A percentile compares a stretch with the other conserved stretches of the same genome.
Evolutionary conservation across 2,329 filamentous ascomycete species (phyloP).

Genomic region (Trichophyton schoenleinii): DNA sequence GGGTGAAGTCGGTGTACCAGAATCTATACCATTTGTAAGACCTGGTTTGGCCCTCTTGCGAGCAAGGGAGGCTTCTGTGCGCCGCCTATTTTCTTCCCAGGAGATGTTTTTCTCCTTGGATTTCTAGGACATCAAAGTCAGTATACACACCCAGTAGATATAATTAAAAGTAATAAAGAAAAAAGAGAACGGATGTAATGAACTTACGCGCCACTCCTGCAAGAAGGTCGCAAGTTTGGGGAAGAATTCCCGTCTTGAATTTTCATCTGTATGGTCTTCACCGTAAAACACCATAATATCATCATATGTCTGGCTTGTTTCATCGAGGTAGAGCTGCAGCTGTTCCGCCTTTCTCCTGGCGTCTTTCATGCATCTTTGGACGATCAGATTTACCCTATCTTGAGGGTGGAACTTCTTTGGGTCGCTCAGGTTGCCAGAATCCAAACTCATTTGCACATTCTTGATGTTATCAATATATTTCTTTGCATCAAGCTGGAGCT

Average conservation of each 20-base stretch:
- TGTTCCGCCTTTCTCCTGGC: constrained; percentile 91
- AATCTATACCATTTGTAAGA: constrained; percentile 45
- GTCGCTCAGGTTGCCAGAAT: constrained; percentile 87
- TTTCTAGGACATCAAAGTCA: constrained; percentile 40
- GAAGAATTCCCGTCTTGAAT: constrained; percentile 90
- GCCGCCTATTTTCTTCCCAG: constrained; percentile 67
- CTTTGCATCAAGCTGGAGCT: constrained; percentile 73
- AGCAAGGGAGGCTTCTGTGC: constrained; percentile 86
- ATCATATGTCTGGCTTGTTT: constrained; percentile 82
- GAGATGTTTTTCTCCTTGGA: constrained; percentile 82
- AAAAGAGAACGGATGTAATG: neutral
- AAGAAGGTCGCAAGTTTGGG: constrained; percentile 83
- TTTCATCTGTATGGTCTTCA: constrained; percentile 84
- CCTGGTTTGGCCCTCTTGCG: constrained; percentile 58
- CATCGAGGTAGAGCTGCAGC: constrained; percentile 82
- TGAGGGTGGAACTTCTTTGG: constrained; percentile 97
- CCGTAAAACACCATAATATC: constrained; percentile 96
- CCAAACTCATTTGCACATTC: constrained; percentile 83
- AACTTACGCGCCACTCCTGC: constrained; percentile 68
- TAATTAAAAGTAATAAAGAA: neutral
- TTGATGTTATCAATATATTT: constrained; percentile 90
- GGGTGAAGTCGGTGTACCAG: constrained; percentile 48
- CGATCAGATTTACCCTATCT: constrained; percentile 82
- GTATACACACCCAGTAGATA: neutral
- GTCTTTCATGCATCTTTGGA: constrained; percentile 92